These are phyloP conservation scores for Fusarium acutatum DNA, from an alignment of 2,329 filamentous ascomycete genomes.

Conservation along the genomic window DNA sequence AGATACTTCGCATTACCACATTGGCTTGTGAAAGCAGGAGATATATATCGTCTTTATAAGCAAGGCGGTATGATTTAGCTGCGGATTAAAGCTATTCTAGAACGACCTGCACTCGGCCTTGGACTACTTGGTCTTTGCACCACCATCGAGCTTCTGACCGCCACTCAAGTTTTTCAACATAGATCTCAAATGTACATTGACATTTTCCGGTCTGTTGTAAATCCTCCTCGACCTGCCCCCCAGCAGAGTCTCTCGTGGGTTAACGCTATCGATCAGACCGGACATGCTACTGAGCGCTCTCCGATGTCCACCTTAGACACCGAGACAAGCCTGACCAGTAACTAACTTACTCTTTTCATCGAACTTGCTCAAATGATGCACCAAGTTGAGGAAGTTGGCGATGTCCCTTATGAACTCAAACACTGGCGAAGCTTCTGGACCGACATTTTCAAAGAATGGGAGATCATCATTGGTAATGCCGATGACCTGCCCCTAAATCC, in stretches of 20 bases:
- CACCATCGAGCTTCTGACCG: not conserved
- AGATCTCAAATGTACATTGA: not conserved
- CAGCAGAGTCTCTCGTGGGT: too few relatives aligned
- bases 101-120: constrained; percentile 54
- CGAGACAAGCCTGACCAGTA: too few relatives aligned
- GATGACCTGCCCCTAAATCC: not conserved
- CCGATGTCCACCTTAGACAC: too few relatives aligned
- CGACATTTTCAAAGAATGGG: not conserved
- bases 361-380: too few relatives aligned
- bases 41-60: not conserved
- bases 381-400: too few relatives aligned
- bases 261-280: too few relatives aligned
- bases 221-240: not conserved
- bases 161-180: not conserved
- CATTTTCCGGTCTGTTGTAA: not conserved
- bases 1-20: constrained; percentile 18
- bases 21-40: constrained; percentile 8
- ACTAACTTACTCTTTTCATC: too few relatives aligned
- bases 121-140: constrained; percentile 21
- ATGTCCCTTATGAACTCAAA: not conserved
- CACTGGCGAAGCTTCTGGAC: not conserved
- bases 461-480: not conserved
- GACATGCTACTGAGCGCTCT: too few relatives aligned
- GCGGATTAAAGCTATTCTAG: constrained; percentile 46
- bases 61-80: constrained; percentile 23